Conservation (phyloP, 163 green algal genomes). For the Scenedesmus sp. region DNA sequence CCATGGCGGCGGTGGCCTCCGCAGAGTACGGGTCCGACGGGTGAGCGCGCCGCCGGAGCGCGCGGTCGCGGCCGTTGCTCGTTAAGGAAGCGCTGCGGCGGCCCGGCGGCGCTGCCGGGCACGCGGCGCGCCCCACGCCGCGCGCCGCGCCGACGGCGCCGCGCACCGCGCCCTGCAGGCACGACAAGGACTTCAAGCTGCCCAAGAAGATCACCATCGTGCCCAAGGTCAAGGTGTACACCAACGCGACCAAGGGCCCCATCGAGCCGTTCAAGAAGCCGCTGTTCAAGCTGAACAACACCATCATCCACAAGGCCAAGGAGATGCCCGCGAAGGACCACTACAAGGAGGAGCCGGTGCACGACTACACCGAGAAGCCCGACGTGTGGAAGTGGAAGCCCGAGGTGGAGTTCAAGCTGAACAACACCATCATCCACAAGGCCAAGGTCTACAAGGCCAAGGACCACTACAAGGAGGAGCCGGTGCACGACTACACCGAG, state of each 20-base stretch:
- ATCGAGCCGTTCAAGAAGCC: neutral
- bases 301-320: constrained; percentile 4
- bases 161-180: neutral
- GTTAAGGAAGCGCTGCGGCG: neutral
- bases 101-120: neutral
- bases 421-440: neutral
- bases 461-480: neutral
- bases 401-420: neutral
- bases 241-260: neutral
- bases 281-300: constrained; percentile 4
- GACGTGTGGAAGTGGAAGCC: neutral
- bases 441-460: neutral
- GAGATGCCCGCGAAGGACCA: no score
- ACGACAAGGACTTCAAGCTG: neutral
- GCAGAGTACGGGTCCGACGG: neutral
- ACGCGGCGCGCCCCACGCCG: neutral
- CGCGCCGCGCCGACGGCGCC: neutral
- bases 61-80: neutral
- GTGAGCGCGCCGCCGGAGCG: neutral
- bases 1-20: constrained; percentile 6
- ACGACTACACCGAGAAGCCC: constrained; percentile 7
- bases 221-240: neutral
- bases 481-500: constrained; percentile 10
- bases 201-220: neutral
- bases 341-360: neutral